Evolutionary conservation across 2,329 filamentous ascomycete species (phyloP), one percentile per base, ranked within the genome.

Genomic region (Verticillium longisporum): DNA sequence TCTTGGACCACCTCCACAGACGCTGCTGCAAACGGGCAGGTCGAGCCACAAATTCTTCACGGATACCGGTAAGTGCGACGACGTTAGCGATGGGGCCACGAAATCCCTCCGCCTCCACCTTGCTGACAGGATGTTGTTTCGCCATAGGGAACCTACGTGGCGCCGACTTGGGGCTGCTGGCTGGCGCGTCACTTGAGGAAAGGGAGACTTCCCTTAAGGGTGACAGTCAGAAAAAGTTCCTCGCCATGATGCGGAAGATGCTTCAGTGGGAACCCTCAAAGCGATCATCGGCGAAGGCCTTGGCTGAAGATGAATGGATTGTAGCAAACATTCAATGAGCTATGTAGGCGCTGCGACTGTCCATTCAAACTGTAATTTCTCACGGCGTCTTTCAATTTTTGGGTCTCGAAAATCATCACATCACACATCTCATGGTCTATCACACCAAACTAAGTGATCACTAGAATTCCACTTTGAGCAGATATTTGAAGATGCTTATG

Each of bases 1-100:
- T 3, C 74, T 83, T 53, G 80, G 79, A 0, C 71, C 70, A 1
- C 78, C 78, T 1, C 76, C 78, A 1, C 59, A 65, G 1, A 65
- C 62, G 2, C 67, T 80, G 4, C 68, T 78, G 66, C 60, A 65
- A 0, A 67, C 57, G 11, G 75, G 74, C 1, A 65, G 67, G 5
- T 60, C 66, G 7, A 75, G 60, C 1, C 41, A 64, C 2, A 76
- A 74, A 57, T 80, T 77, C 67, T 80, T 79, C 58, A 70, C 73
- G 0, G 63, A 71, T 4, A 57, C 72, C 60, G 75, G 75, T 73
- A 70, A 61, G 62, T 59, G 58, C 45, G 32, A 55, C 6, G 4
- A 61, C 11, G 18, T 57, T 10, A 15, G n/a, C 4, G 61, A 15
- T 18, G 57, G 36, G 32, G 26, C 61, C 63, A 36, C 63, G 60